Conservation (phyloP, 805 yeast species). For the Scheffersomyces coipomensis region DNA sequence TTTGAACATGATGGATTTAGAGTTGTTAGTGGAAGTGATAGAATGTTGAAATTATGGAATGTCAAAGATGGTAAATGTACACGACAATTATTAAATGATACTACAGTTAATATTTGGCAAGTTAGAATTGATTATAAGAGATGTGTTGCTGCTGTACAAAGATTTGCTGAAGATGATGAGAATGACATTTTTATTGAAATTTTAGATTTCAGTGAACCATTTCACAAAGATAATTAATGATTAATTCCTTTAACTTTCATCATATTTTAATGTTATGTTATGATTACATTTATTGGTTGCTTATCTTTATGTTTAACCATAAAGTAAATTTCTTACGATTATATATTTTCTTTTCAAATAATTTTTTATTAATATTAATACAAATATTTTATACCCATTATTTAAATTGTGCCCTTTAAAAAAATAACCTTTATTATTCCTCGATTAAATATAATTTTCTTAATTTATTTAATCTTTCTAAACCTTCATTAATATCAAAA, state of each 20-base stretch:
- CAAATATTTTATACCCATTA: no score
- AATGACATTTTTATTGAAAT: constrained; percentile 75
- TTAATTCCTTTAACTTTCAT: neutral
- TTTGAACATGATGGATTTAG: constrained; percentile 84
- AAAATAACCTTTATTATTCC: constrained; percentile 4
- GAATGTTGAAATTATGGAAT: constrained; percentile 86
- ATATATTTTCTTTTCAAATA: no score
- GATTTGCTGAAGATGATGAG: constrained; percentile 46
- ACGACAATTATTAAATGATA: constrained; percentile 69
- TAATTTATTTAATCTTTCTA: constrained; percentile 32
- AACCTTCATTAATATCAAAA: constrained; percentile 30
- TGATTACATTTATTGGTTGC: neutral
- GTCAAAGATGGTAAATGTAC: constrained; percentile 73
- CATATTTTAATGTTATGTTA: neutral
- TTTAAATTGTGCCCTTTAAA: neutral
- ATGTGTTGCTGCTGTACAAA: constrained; percentile 89
- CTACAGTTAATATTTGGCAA: constrained; percentile 90
- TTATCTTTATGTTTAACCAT: neutral
- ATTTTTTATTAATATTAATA: no score
- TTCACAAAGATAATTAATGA: constrained; percentile 8
- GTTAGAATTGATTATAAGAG: constrained; percentile 80
- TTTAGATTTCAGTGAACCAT: constrained; percentile 64
- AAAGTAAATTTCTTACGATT: no score
- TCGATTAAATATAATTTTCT: constrained; percentile 30
- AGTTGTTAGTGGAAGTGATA: constrained; percentile 86